Base-by-base conservation (phyloP, 148 eudicot genomes). In the Agrostemma githago region DNA sequence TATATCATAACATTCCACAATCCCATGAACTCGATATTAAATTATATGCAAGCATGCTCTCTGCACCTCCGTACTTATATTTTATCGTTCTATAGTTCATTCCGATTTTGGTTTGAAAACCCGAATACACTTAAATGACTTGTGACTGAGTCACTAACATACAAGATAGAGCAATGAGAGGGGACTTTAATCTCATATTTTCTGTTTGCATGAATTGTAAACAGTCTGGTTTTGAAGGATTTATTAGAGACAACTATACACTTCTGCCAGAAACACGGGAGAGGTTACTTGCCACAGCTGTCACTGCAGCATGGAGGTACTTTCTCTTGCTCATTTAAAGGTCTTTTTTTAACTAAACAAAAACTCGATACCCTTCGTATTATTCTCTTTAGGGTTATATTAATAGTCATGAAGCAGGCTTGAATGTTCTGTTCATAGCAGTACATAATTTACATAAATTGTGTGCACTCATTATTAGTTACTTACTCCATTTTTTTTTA, bases 191-290 rank as follows among this genome's bases (percentile, higher is more conserved):
- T 73, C 64, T 51, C 3, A 43, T 61, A 26, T 15, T 26, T 34
- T 69, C 58, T 34, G 34, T 60, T 26, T 48, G 37, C 21, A 17
- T 66, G 66, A 41, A 26, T 76, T 65, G 17, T 54, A 79, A 65
- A 78, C 92, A 95, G 97, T 95, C 97, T 58, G 99, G 99, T 66
- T 95, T 95, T 85, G 99, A 92, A 86, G 92, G 99, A 77, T 95
- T 82, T 69, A 62, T 90, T 44, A 83, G 97, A 83, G 99, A 95
- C 84, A 85, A 84, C 66, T 82, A 86, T 80, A 95, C 99, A 20
- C 81, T 92, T 60, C 75, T 95, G 74, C 97, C 97, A 39, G 99
- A 95, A 76, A 92, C 99, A 66, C 81, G 90, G 3, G 99, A 95
- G 79, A 92, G 99, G 83, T 83, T 95, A 85, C 84, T 95, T 83